These are phyloP conservation scores for Kwoniella shivajii DNA, from an alignment of 1,284 basidiomycete genomes.

Conservation along the genomic window DNA sequence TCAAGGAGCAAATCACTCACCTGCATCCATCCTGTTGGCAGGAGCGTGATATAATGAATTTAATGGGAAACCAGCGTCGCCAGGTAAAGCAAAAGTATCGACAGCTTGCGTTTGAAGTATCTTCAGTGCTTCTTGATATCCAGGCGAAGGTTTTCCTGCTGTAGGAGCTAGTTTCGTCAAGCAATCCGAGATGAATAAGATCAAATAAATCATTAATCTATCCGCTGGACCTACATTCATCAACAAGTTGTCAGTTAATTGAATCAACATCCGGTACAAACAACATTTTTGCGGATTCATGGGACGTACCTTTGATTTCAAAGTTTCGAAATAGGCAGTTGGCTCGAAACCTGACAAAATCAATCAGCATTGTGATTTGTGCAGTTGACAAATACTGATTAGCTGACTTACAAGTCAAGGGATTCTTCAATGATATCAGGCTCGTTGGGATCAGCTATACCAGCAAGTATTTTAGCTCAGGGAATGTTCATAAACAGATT, in stretches of 20 bases:
- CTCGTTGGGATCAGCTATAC: slow-evolving; percentile 68
- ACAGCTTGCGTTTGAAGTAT: slow-evolving; percentile 86
- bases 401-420: slow-evolving; percentile 67
- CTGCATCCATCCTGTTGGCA: slow-evolving; percentile 74
- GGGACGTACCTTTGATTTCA: slow-evolving; percentile 84
- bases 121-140: slow-evolving; percentile 85
- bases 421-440: slow-evolving; percentile 96
- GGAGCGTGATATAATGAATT: slow-evolving; percentile 90
- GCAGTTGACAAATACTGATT: background rate
- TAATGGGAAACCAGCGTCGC: slow-evolving; percentile 91
- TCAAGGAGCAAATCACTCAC: slow-evolving; percentile 57
- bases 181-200: slow-evolving; percentile 97
- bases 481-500: background rate
- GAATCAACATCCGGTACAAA: background rate
- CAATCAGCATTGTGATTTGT: background rate
- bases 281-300: too few relatives aligned
- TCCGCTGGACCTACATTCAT: slow-evolving; percentile 73
- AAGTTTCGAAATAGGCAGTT: slow-evolving; percentile 99
- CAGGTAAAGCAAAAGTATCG: slow-evolving; percentile 90
- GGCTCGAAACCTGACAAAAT: slow-evolving; percentile 71
- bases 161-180: slow-evolving; percentile 77
- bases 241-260: background rate
- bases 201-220: slow-evolving; percentile 93
- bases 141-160: slow-evolving; percentile 57
- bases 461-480: background rate